Percentiles rank a stretch among this genome's conserved stretches.
These are phyloP conservation scores for Emergomyces africanus DNA, from an alignment of 2,329 filamentous ascomycete genomes.

Conservation along the genomic window DNA sequence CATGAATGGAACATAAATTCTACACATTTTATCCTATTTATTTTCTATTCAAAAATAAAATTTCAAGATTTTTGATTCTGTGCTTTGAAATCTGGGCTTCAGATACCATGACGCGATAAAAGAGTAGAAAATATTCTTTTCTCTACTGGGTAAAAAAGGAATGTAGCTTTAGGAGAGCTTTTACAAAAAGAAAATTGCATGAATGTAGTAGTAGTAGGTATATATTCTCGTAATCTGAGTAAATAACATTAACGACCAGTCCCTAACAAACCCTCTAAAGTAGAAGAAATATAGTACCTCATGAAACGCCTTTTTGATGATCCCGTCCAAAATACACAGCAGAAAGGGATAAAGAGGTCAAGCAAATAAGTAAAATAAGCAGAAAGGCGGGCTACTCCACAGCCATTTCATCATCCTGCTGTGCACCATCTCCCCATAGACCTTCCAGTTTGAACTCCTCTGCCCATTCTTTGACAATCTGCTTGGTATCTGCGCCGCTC, in stretches of 20 bases:
- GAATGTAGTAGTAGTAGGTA: neutral
- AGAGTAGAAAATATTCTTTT: neutral
- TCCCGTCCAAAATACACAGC: neutral
- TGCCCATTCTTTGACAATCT: conserved; percentile 86
- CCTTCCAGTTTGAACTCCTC: conserved; percentile 92
- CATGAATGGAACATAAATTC: no score
- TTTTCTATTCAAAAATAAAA: no score
- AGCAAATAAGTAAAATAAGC: neutral
- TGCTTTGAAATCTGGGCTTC: neutral
- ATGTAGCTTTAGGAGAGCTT: neutral
- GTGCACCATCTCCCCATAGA: conserved; percentile 60
- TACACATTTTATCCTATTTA: no score
- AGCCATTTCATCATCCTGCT: conserved; percentile 27
- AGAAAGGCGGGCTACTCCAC: conserved; percentile 20
- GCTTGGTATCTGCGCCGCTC: conserved; percentile 53
- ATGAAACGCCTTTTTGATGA: neutral
- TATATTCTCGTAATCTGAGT: neutral
- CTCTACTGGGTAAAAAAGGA: neutral
- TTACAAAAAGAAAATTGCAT: neutral
- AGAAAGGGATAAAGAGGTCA: neutral
- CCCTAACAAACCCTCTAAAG: neutral
- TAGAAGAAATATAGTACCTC: neutral
- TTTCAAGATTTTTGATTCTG: neutral
- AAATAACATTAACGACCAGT: conserved; percentile 1
- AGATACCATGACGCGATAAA: neutral